Percentiles rank a stretch among this genome's conserved stretches.
These are phyloP conservation scores for Schoenoplectus triqueter DNA, from an alignment of 202 grass and related monocot species.

Conservation along the genomic window DNA sequence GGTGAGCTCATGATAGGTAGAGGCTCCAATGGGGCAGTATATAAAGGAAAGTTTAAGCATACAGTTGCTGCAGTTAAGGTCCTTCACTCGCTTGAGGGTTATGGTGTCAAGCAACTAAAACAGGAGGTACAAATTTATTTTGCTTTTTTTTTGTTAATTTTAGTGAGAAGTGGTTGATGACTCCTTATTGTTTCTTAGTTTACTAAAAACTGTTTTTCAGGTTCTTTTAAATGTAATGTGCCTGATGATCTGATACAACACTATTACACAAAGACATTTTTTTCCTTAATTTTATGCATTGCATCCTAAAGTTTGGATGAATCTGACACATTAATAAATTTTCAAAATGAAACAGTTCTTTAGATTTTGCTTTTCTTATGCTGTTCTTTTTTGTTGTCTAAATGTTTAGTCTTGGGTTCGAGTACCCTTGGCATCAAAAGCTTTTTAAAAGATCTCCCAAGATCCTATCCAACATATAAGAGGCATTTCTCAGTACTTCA, in stretches of 20 bases:
- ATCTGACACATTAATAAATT: too few species aligned
- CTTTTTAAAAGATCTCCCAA: too few species aligned
- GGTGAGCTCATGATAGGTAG: slow-evolving; percentile 59
- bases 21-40: slow-evolving; percentile 90
- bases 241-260: too few species aligned
- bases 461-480: too few species aligned
- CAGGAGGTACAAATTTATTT: slow-evolving; percentile 68
- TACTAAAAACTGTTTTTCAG: too few species aligned
- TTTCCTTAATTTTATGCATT: too few species aligned
- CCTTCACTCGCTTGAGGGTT: slow-evolving; percentile 70
- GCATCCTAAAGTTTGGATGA: too few species aligned
- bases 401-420: neutral
- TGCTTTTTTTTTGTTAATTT: neutral
- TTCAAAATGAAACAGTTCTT: too few species aligned
- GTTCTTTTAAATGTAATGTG: too few species aligned
- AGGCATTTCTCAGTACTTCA: neutral
- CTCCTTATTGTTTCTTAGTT: too few species aligned
- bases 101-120: slow-evolving; percentile 70
- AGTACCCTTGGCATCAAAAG: neutral
- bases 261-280: too few species aligned
- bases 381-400: neutral
- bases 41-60: slow-evolving; percentile 80
- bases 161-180: too few species aligned
- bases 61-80: slow-evolving; percentile 87
- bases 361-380: neutral